A percentile compares a stretch with the other conserved stretches of the same genome.
Evolutionary conservation across 345 rosid genomes (phyloP).

Genomic region (Eucalyptus pauciflora): DNA sequence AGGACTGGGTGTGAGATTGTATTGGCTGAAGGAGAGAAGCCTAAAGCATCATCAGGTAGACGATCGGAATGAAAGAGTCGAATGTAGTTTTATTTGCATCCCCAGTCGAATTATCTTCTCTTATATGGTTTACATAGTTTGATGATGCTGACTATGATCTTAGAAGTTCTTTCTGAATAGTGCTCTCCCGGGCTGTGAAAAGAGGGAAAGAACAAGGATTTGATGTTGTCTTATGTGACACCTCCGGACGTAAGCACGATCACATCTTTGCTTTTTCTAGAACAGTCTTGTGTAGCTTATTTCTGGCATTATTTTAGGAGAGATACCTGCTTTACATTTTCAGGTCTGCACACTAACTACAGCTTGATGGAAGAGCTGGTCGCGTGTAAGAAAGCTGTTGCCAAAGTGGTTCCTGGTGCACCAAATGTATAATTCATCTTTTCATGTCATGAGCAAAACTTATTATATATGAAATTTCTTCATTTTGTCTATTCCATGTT

Average conservation of each 20-base stretch:
- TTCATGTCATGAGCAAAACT: not conserved
- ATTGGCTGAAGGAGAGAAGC: slow-evolving; percentile 59
- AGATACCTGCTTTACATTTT: not conserved
- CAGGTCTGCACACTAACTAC: slow-evolving; percentile 96
- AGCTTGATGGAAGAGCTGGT: slow-evolving; percentile 92
- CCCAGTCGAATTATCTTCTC: not conserved
- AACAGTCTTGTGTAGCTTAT: not conserved
- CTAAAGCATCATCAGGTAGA: slow-evolving; percentile 87
- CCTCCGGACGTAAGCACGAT: slow-evolving; percentile 84
- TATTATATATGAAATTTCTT: not conserved
- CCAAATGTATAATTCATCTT: slow-evolving; percentile 42
- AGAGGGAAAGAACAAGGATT: slow-evolving; percentile 79
- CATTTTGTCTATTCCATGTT: not conserved
- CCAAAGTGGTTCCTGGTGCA: slow-evolving; percentile 70
- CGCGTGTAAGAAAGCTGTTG: slow-evolving; percentile 82
- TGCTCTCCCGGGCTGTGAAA: slow-evolving; percentile 91
- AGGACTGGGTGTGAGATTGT: slow-evolving; percentile 90
- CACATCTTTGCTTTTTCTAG: not conserved
- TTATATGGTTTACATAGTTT: not conserved
- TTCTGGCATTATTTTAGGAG: not conserved
- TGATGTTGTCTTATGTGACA: slow-evolving; percentile 85
- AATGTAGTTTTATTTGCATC: not conserved
- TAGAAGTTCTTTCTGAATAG: slow-evolving; percentile 57
- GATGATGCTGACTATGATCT: slow-evolving; percentile 11
- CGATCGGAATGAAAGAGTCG: not conserved